These are phyloP conservation scores for Nelumbo lutea DNA, from an alignment of 164 flowering plant species.

Conservation along the genomic window DNA sequence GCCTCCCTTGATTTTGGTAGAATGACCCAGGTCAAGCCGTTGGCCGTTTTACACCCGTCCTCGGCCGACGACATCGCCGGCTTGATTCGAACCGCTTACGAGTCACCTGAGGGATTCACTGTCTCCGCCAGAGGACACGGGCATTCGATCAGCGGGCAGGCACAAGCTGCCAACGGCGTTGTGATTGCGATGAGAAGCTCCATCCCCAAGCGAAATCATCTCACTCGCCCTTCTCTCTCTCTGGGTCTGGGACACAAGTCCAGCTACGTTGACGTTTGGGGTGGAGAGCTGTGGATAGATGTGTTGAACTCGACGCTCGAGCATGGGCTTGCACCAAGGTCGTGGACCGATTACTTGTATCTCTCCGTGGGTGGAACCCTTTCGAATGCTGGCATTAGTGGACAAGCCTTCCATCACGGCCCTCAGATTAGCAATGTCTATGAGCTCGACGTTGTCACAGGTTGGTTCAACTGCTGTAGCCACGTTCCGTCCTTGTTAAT, in stretches of 20 bases:
- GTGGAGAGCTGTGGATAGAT: conserved; percentile 94
- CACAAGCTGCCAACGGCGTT: conserved; percentile 54
- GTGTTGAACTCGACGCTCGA: conserved; percentile 58
- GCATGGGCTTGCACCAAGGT: conserved; percentile 73
- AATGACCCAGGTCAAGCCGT: conserved; percentile 36
- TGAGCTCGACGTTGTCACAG: conserved; percentile 90
- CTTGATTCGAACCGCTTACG: conserved; percentile 44
- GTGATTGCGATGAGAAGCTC: conserved; percentile 62
- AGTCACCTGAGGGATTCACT: conserved; percentile 35
- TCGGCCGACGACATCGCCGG: conserved; percentile 52
- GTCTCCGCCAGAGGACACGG: conserved; percentile 92
- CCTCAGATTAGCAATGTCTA: conserved; percentile 28
- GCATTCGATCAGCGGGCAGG: conserved; percentile 93
- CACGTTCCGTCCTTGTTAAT: too few species aligned
- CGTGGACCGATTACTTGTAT: conserved; percentile 98
- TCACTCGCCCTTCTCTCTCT: not conserved
- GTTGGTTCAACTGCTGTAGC: conserved; percentile 20
- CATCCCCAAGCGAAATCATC: not conserved
- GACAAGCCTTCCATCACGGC: conserved; percentile 68
- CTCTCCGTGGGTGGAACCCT: conserved; percentile 36
- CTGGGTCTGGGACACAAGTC: conserved; percentile 22
- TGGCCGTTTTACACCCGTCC: conserved; percentile 61
- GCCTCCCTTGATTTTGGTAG: conserved; percentile 76
- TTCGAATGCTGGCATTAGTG: too few species aligned
- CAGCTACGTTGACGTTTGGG: conserved; percentile 81